Evolutionary conservation across 164 flowering plant species (phyloP).

Genomic region (grape (Vitis vinifera)): ASM3070453v1 NC_081818.1:26875001-26875500

Average conservation of each 20-base stretch:
- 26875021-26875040: slow-evolving; percentile 17
- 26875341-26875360: slow-evolving; percentile 67
- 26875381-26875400: slow-evolving; percentile 72
- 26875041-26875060: slow-evolving; percentile 43
- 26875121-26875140: slow-evolving; percentile 36
- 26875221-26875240: neutral
- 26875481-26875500: no score
- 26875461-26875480: no score
- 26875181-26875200: slow-evolving; percentile 25
- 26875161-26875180: neutral
- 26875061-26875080: slow-evolving; percentile 41
- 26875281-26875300: slow-evolving; percentile 81
- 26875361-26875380: slow-evolving; percentile 84
- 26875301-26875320: slow-evolving; percentile 89
- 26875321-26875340: slow-evolving; percentile 56
- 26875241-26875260: slow-evolving; percentile 42
- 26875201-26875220: slow-evolving; percentile 4
- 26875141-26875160: slow-evolving; percentile 5
- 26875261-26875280: slow-evolving; percentile 46
- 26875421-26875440: slow-evolving; percentile 51
- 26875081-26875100: slow-evolving; percentile 29
- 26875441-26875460: no score
- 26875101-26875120: slow-evolving; percentile 44
- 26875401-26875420: slow-evolving; percentile 98
- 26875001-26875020: no score